These are phyloP conservation scores for Patellifolia procumbens DNA, from an alignment of 179 eudicot genomes.

Conservation along the genomic window DNA sequence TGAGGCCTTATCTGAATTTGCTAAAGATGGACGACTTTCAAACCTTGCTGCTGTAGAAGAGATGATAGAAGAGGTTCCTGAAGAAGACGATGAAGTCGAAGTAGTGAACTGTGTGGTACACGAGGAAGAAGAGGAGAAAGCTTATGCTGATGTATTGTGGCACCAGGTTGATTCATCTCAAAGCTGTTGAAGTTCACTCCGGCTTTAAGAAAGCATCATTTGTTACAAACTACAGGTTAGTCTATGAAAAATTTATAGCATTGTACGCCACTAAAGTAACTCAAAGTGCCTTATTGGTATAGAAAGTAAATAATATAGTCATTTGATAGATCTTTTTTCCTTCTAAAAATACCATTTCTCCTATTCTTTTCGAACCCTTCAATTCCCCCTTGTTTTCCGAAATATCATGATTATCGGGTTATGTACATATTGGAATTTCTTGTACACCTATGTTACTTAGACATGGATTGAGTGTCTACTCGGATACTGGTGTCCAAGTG, in stretches of 20 bases:
- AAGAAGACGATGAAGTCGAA: conserved; percentile 66
- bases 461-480: too few relatives aligned
- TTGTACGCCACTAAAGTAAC: background rate
- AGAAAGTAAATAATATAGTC: too few relatives aligned
- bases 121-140: conserved; percentile 77
- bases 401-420: too few relatives aligned
- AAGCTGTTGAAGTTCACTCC: conserved; percentile 17
- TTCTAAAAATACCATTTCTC: too few relatives aligned
- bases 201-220: background rate
- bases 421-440: too few relatives aligned
- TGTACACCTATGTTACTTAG: too few relatives aligned
- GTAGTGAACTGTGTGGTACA: conserved; percentile 28
- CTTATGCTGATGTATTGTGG: conserved; percentile 84
- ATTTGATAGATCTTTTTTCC: too few relatives aligned
- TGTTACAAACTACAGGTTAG: background rate
- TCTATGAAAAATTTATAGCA: background rate
- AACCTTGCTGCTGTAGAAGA: conserved; percentile 30
- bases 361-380: too few relatives aligned
- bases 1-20: conserved; percentile 57
- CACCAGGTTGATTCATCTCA: conserved; percentile 65
- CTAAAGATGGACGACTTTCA: conserved; percentile 31
- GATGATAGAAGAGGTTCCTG: conserved; percentile 54
- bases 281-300: background rate
- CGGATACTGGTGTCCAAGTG: too few relatives aligned
- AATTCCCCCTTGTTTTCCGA: too few relatives aligned